These are phyloP conservation scores for Strobilomyces echinocephalus DNA, from an alignment of 768 basidiomycete species.

Conservation along the genomic window DNA sequence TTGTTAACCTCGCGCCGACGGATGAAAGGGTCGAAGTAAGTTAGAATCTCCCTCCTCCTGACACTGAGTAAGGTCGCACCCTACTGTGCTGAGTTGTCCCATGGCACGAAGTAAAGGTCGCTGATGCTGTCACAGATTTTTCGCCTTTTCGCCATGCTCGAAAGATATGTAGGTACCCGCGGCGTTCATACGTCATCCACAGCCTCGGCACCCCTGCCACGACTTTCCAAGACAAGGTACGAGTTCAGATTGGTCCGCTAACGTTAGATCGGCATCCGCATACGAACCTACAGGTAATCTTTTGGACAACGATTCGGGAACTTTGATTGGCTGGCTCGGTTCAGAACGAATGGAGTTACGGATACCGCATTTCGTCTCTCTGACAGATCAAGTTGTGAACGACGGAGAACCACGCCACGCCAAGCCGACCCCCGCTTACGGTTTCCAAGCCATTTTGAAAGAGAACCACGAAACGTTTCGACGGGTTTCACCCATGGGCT, in stretches of 20 bases:
- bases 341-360: too few species aligned
- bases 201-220: background rate
- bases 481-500: too few species aligned
- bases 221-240: background rate
- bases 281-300: too few species aligned
- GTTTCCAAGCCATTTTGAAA: background rate
- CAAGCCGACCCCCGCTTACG: background rate
- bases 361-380: too few species aligned
- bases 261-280: background rate
- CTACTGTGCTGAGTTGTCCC: too few species aligned
- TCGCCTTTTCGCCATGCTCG: background rate
- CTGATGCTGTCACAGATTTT: background rate
- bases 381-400: background rate
- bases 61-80: too few species aligned
- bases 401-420: background rate
- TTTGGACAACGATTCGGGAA: too few species aligned
- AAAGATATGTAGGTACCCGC: background rate
- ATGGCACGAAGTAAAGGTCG: too few species aligned
- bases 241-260: background rate
- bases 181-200: background rate
- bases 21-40: too few species aligned
- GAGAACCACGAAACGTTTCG: too few species aligned
- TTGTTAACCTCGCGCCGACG: too few species aligned
- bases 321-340: background rate
- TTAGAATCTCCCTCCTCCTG: too few species aligned